Conservation (phyloP, 1,284 basidiomycete genomes). For the Xerocomus amazonicus region DNA sequence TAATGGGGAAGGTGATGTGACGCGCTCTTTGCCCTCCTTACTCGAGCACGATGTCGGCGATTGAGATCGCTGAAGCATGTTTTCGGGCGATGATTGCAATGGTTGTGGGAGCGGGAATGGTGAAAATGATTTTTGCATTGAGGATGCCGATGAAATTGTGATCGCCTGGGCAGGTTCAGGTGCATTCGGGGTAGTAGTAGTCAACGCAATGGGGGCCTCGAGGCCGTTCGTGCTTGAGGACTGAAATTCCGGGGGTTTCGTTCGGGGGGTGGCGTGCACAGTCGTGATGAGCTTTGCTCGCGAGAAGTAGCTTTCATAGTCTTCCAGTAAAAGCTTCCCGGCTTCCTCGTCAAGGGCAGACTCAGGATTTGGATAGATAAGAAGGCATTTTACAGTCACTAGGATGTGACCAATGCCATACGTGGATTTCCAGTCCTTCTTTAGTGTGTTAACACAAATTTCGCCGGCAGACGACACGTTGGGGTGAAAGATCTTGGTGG, state of each 20-base stretch:
- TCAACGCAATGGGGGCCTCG: constrained; percentile 13
- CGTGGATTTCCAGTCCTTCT: constrained; percentile 94
- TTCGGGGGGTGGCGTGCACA: constrained; percentile 76
- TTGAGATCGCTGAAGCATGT: constrained; percentile 35
- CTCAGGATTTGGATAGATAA: constrained; percentile 96
- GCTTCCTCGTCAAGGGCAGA: constrained; percentile 94
- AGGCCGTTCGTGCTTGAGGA: constrained; percentile 35
- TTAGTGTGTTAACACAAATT: constrained; percentile 96
- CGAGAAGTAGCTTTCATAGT: constrained; percentile 82
- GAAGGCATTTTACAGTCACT: constrained; percentile 88
- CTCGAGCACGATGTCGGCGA: constrained; percentile 37
- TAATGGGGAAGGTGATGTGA: constrained; percentile 59
- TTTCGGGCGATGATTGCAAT: constrained; percentile 37
- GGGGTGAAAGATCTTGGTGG: constrained; percentile 95
- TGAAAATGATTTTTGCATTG: constrained; percentile 37
- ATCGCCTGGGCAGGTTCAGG: constrained; percentile 25
- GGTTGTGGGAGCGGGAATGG: constrained; percentile 35
- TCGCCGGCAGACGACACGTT: constrained; percentile 89
- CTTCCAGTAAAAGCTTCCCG: constrained; percentile 85
- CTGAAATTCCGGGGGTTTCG: constrained; percentile 67
- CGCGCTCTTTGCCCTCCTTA: constrained; percentile 55
- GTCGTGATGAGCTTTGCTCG: constrained; percentile 81
- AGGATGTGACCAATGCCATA: constrained; percentile 90
- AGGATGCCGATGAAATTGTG: constrained; percentile 28
- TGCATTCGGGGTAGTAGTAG: constrained; percentile 18